Evolutionary conservation across 306 rosid genomes (phyloP).

Genomic region (Chamaecrista fasciculata): DNA sequence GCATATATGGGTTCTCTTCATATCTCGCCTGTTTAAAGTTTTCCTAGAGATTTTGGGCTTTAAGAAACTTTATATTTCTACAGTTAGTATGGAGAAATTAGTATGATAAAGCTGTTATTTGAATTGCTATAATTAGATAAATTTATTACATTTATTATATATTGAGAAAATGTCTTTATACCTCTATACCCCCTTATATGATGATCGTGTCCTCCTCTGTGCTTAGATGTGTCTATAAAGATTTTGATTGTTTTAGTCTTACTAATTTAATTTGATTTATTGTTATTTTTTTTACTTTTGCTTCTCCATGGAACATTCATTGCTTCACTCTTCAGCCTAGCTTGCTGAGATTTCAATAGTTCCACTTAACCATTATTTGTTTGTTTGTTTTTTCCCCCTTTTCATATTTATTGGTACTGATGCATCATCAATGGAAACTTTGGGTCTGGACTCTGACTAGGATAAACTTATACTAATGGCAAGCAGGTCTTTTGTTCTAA

Average conservation of each 20-base stretch:
- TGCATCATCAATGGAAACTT: neutral
- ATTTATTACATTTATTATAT: neutral
- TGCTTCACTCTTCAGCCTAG: neutral
- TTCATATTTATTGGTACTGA: neutral
- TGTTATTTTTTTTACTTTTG: neutral
- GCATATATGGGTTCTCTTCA: neutral
- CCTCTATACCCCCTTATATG: neutral
- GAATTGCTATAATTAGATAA: neutral
- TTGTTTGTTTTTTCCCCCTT: too few species aligned
- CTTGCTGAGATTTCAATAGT: neutral
- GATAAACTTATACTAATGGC: neutral
- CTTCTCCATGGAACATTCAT: neutral
- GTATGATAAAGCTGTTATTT: neutral
- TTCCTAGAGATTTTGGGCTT: neutral
- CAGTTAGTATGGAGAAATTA: neutral
- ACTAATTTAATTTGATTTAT: neutral
- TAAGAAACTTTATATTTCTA: conserved; percentile 2
- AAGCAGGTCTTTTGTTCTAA: neutral
- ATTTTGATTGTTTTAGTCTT: neutral
- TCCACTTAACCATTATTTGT: neutral
- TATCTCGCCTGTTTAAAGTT: neutral
- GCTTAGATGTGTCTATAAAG: neutral
- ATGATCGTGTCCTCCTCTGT: neutral
- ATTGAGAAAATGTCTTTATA: neutral
- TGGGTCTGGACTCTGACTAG: neutral